Evolutionary conservation across 768 basidiomycete genomes (phyloP), one percentile per base, ranked within the genome.

Genomic region (Pleurotus giganteus): DNA sequence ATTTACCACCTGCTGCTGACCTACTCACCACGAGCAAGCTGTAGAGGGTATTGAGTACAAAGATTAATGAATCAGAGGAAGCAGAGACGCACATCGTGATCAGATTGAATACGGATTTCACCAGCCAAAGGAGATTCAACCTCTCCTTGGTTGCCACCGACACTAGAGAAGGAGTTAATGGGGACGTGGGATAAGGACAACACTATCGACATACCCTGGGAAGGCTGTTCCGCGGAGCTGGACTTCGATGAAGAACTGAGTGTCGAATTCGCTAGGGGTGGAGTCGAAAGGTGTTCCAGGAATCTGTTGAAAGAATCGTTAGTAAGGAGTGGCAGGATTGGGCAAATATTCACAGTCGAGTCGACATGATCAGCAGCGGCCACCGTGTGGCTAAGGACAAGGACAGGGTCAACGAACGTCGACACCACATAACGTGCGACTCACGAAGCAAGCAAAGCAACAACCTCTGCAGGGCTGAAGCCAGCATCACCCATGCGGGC

Each of bases 161-260:
- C 57, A 23, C 71, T 69, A 17, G 60, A 29, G 31, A 62, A 60
- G 9, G 57, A 34, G 51, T 39, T 47, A 56, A 21, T 53, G 58
- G 19, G 60, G 60, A n/a, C 8, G 31, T 31, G 26, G 6, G 56
- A 27, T 15, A n/a, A 47, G 17, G 42, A 58, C 60, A 26, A 36
- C 39, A 5, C 24, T 19, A 23, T 31, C 26, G 4, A 31, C 68
- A 58, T 59, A 60, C 65, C 64, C 66, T 41, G 60, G 62, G 61
- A 66, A 65, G 15, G 19, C 8, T 6, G 58, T 62, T 5, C 69
- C 65, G 15, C 63, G 60, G 47, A 72, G 63, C 51, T 66, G 66
- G 12, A 61, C 60, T 60, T 73, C 71, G 29, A 72, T 56, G 62
- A 61, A 70, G 46, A 71, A 55, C 57, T 71, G 69, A n/a, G 65